A percentile compares a stretch with the other conserved stretches of the same genome.
Conservation (phyloP, 2,329 filamentous ascomycete species). For the Diaporthe ampelina region DNA sequence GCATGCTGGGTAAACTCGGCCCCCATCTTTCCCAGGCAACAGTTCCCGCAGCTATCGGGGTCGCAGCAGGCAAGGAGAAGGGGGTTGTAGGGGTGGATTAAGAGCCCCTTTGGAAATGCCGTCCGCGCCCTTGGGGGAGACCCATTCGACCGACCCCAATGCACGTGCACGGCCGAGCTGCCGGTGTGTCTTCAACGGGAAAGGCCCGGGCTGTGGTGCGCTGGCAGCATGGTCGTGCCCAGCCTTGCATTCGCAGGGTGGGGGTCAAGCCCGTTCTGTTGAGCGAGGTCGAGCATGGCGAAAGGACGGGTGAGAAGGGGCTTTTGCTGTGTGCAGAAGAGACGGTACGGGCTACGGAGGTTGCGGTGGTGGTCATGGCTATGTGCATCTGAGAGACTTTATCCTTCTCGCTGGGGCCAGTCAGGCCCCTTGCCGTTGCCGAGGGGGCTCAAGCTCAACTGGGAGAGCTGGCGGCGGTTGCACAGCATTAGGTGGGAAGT, state of each 20-base stretch:
- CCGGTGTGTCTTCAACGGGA: conserved; percentile 28
- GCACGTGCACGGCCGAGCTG: conserved; percentile 18
- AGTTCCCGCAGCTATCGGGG: background rate
- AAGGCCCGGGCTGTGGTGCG: conserved; percentile 19
- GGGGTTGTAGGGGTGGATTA: background rate
- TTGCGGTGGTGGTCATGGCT: conserved; percentile 14
- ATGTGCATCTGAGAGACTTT: conserved; percentile 4
- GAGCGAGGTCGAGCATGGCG: background rate
- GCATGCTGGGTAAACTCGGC: background rate
- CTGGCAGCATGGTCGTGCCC: conserved; percentile 25
- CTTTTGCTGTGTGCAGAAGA: background rate
- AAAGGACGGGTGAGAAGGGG: conserved; percentile 1
- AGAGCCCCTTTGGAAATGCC: background rate
- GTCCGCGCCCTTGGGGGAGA: background rate
- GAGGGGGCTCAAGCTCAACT: conserved; percentile 7
- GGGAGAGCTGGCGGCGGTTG: background rate
- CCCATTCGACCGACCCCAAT: conserved; percentile 17
- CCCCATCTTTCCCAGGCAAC: conserved; percentile 9
- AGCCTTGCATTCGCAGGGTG: conserved; percentile 33
- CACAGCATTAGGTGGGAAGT: conserved; percentile 11
- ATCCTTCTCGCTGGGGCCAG: background rate
- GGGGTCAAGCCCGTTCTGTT: conserved; percentile 13
- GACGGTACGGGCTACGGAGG: background rate
- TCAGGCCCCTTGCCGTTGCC: conserved; percentile 19
- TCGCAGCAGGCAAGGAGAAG: background rate